Base-by-base conservation (phyloP, 106 monocot genomes). In the Acanthochlamys bracteata region DNA sequence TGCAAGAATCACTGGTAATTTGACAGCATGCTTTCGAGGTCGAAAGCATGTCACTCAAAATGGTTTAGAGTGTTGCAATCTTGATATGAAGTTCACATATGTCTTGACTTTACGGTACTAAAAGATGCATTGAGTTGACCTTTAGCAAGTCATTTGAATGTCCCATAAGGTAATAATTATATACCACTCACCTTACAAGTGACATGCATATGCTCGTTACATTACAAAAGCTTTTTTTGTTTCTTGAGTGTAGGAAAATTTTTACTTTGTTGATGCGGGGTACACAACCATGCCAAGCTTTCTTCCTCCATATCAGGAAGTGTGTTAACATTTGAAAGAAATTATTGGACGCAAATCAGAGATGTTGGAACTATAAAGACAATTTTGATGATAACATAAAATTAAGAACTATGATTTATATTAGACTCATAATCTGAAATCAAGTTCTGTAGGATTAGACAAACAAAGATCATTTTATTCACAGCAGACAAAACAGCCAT, bases 41-140 rank as follows among this genome's bases (percentile, higher is more conserved):
- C 13, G 55, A 42, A 53, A 68, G 16, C 17, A 26, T 14, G 4
- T 40, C 33, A 56, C 68, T 11, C 56, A 68, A 68, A 57, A 68
- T 68, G 7, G 39, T 7, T 19, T 68, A 21, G 55, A 21, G 10
- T 39, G 1, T 15, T 17, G 11, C 6, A 20, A 6, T 2, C 11
- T 40, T 19, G 42, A 57, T 40, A 55, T 33, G 20, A 52, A 22
- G 19, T 56, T 68, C 56, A 68, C 39, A 39, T 68, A 57, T 57
- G 39, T 68, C 0, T 4, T 57, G 10, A 57, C 19, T 42, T 68
- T 16, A 57, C 55, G 0, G 40, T 68, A 6, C 22, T 57, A 6
- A 40, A 20, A 23, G 55, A 57, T 68, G 56, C 56, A 27, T 39
- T 66, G 20, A 49, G 6, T 12, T 9, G 49, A 14, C 49, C 17